These are phyloP conservation scores for Rhizopogon vesiculosus DNA, from an alignment of 768 basidiomycete species.

Conservation along the genomic window DNA sequence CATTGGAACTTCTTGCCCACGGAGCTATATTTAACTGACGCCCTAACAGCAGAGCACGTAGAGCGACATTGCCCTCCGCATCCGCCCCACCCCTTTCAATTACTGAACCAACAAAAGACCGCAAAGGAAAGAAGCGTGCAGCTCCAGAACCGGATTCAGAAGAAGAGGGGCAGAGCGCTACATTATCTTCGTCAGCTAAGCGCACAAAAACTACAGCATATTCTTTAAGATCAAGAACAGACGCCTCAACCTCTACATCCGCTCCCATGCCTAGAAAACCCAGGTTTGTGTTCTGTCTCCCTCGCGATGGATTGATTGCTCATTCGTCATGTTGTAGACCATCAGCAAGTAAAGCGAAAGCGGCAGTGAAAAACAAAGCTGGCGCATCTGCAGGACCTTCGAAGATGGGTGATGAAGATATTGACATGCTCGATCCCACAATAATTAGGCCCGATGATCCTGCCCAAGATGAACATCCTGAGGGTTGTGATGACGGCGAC, in stretches of 20 bases:
- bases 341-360: slow-evolving; percentile 54
- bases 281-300: slow-evolving; percentile 36
- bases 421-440: slow-evolving; percentile 72
- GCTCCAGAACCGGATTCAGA: slow-evolving; percentile 65
- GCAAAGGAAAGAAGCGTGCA: slow-evolving; percentile 92
- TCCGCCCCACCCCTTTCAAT: slow-evolving; percentile 50
- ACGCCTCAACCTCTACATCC: slow-evolving; percentile 35
- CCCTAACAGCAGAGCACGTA: slow-evolving; percentile 49
- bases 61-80: slow-evolving; percentile 41
- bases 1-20: slow-evolving; percentile 14
- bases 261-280: slow-evolving; percentile 73
- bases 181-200: slow-evolving; percentile 49
- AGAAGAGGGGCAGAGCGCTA: slow-evolving; percentile 51
- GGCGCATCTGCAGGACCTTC: slow-evolving; percentile 62
- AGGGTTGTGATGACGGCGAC: slow-evolving; percentile 35
- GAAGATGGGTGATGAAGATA: slow-evolving; percentile 61
- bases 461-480: slow-evolving; percentile 43
- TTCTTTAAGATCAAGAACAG: slow-evolving; percentile 59
- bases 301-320: slow-evolving; percentile 5
- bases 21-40: slow-evolving; percentile 17
- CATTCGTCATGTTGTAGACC: slow-evolving; percentile 30
- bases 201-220: slow-evolving; percentile 59
- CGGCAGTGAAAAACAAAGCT: slow-evolving; percentile 50
- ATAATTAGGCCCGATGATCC: slow-evolving; percentile 40
- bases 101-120: slow-evolving; percentile 71